These are phyloP conservation scores for Penicillium sp. DNA, from an alignment of 2,329 filamentous ascomycete genomes.

Conservation along the genomic window DNA sequence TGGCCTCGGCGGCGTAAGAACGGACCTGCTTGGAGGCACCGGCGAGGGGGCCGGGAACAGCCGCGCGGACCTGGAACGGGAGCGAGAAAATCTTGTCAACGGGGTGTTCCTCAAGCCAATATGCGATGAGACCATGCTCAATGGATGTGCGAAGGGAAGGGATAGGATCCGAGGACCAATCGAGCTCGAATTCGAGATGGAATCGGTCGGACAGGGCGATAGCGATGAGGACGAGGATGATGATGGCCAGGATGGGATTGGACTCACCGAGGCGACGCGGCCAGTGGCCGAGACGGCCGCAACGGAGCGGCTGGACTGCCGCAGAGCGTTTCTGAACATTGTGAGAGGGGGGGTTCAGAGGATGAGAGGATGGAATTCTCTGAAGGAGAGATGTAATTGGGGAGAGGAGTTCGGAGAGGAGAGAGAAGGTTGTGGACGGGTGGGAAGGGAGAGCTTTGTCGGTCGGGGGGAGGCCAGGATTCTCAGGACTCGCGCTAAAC, in stretches of 20 bases:
- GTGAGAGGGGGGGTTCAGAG: slow-evolving; percentile 52
- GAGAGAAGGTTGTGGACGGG: slow-evolving; percentile 46
- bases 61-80: slow-evolving; percentile 73
- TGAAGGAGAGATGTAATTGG: slow-evolving; percentile 47
- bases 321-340: slow-evolving; percentile 99
- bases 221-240: slow-evolving; percentile 21
- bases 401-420: slow-evolving; percentile 40
- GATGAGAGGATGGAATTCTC: slow-evolving; percentile 47
- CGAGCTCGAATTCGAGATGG: slow-evolving; percentile 39
- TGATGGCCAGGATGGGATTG: slow-evolving; percentile 52
- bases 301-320: slow-evolving; percentile 93
- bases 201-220: slow-evolving; percentile 32
- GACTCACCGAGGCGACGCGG: slow-evolving; percentile 93
- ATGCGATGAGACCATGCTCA: slow-evolving; percentile 26
- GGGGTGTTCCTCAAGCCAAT: slow-evolving; percentile 51
- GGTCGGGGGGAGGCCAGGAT: slow-evolving; percentile 39
- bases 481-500: slow-evolving; percentile 45
- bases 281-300: slow-evolving; percentile 89
- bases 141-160: slow-evolving; percentile 24
- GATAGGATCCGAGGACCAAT: slow-evolving; percentile 32
- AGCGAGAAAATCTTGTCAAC: slow-evolving; percentile 46
- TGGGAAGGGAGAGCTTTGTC: slow-evolving; percentile 46
- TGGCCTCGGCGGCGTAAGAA: slow-evolving; percentile 88
- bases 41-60: slow-evolving; percentile 76
- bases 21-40: slow-evolving; percentile 71